Evolutionary conservation across 176 grass and related monocot species (phyloP), one percentile per base, ranked within the genome.

Genomic region (Oryza glumipatula): DNA sequence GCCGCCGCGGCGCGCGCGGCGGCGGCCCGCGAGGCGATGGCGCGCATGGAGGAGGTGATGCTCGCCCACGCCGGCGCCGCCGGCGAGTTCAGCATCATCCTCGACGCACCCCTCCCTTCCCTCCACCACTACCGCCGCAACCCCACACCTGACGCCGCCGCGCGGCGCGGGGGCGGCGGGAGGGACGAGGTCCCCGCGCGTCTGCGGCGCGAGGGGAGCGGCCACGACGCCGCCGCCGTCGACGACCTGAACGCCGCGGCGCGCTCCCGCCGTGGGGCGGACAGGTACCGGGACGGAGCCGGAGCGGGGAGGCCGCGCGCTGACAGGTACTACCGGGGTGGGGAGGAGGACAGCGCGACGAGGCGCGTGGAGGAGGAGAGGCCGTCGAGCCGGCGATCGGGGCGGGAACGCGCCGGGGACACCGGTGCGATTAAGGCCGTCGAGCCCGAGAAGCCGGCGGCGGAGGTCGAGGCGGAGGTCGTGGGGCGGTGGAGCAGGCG

Each of bases 31-130:
- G 85, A 83, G 58, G 84, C 74, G 19, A 86, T 86, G 84, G 84
- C 80, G 74, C 79, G 80, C 14, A 86, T 90, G 88, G 88, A 90
- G 68, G 88, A 90, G 80, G 23, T 86, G 74, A 90, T 90, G 84
- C 60, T 86, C 7, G 83, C 88, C 36, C 88, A 90, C 80, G 80
- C 84, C 0, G 92, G 86, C 32, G 84, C 89, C 6, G 85, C 72
- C 0, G 89, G 84, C 64, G 76, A 90, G 32, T 83, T 94, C 78
- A 86, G 87, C 46, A 82, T 89, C 66, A 83, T 86, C 68, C 84
- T 90, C 16, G 84, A 89, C 24, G 75, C 90, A 12, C 80, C 87
- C 5, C 87, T 86, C 26, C 81, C 89, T 3, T 84, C 76, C 36
- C 84, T 43, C 44, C 82, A 90, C 60, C 79, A 54, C 45, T 90